Conservation (phyloP, 2,329 filamentous ascomycete species). For the Alternaria gaisen region DNA sequence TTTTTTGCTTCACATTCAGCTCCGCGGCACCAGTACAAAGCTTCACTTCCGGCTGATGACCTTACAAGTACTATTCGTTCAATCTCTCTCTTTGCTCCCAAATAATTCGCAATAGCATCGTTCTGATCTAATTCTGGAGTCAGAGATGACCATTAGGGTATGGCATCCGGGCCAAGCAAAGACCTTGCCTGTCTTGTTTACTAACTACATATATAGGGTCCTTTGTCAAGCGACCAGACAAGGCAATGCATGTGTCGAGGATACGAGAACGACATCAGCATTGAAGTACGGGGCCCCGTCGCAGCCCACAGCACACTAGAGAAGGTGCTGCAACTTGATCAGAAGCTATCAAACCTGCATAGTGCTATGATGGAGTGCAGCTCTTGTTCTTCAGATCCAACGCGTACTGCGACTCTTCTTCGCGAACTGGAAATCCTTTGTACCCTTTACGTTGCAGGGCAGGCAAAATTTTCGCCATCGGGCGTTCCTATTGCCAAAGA, state of each 20-base stretch:
- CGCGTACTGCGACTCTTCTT: not conserved
- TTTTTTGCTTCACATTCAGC: not conserved
- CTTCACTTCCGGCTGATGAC: no score
- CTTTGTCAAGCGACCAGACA: not conserved
- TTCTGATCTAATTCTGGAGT: not conserved
- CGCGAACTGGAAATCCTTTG: not conserved
- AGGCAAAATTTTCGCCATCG: not conserved
- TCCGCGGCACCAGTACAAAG: no score
- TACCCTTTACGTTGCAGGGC: not conserved
- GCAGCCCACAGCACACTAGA: not conserved
- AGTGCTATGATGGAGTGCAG: conserved; percentile 3
- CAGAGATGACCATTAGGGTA: not conserved
- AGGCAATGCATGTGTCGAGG: conserved; percentile 2
- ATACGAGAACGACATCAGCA: not conserved
- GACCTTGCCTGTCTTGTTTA: not conserved
- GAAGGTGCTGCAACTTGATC: not conserved
- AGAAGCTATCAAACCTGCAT: not conserved
- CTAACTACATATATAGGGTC: not conserved
- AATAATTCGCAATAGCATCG: not conserved
- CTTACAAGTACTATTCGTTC: not conserved
- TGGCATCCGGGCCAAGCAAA: not conserved
- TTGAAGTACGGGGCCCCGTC: not conserved
- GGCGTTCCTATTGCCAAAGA: no score
- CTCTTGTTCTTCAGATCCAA: not conserved
- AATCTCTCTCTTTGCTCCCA: not conserved